A percentile compares a stretch with the other conserved stretches of the same genome.
phyloP scores from a whole-genome alignment of 805 yeast species.

The Metschnikowia continentalis region DNA sequence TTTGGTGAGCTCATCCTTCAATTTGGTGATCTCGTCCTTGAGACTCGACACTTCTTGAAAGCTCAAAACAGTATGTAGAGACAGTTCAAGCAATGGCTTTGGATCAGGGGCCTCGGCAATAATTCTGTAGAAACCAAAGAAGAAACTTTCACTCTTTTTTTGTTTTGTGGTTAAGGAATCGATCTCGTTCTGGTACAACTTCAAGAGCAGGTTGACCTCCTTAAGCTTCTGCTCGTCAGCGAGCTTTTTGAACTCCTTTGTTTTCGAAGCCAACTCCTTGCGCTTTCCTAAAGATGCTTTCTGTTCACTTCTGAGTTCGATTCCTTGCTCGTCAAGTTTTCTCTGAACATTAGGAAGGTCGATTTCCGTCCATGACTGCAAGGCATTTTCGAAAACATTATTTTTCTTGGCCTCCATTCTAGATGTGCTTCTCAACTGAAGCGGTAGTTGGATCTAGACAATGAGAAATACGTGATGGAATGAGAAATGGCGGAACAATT shows the following conservation, averaged over 20 bases:
- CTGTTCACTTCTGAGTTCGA: constrained; percentile 69
- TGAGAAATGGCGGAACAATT: neutral
- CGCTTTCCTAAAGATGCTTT: constrained; percentile 63
- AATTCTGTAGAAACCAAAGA: constrained; percentile 69
- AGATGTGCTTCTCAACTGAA: neutral
- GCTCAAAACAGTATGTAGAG: constrained; percentile 58
- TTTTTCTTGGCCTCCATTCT: constrained; percentile 5
- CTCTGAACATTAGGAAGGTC: constrained; percentile 68
- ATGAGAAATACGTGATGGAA: neutral
- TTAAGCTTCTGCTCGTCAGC: constrained; percentile 61
- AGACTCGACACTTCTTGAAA: constrained; percentile 50
- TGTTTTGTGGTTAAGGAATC: constrained; percentile 76
- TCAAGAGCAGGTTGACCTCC: constrained; percentile 63
- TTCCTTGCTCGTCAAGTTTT: constrained; percentile 68
- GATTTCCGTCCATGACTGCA: constrained; percentile 71
- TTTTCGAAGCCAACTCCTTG: constrained; percentile 71
- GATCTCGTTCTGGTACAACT: constrained; percentile 81
- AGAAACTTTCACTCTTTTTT: constrained; percentile 66
- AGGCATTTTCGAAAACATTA: constrained; percentile 36
- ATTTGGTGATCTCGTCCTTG: constrained; percentile 43
- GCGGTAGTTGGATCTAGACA: too few species aligned
- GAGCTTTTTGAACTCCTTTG: constrained; percentile 80
- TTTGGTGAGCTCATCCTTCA: constrained; percentile 57
- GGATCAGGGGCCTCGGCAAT: constrained; percentile 95
- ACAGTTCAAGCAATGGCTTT: constrained; percentile 66